phyloP scores from a whole-genome alignment of 805 yeast species.

The Yamadazyma paraphyllophila region DNA sequence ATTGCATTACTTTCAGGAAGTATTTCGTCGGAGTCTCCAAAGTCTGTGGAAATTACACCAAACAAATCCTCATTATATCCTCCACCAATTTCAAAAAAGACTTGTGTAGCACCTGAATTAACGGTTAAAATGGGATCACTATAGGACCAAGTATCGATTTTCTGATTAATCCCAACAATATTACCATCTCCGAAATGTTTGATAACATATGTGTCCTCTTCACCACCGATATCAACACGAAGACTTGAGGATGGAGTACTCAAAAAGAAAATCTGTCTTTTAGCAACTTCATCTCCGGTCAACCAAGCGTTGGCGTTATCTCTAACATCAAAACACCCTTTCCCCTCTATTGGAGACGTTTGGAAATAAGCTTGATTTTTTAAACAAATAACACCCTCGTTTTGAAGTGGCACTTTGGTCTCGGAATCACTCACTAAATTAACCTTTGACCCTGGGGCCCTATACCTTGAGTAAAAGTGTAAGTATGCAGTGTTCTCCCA shows the following conservation, averaged over 20 bases:
- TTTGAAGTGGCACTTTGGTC: slow-evolving; percentile 15
- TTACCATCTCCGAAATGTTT: slow-evolving; percentile 26
- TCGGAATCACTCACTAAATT: slow-evolving; percentile 11
- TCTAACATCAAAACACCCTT: slow-evolving; percentile 22
- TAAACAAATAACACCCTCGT: slow-evolving; percentile 26
- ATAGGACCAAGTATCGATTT: background rate
- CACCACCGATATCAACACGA: slow-evolving; percentile 17
- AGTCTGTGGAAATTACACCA: background rate
- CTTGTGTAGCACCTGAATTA: background rate
- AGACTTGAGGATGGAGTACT: slow-evolving; percentile 16
- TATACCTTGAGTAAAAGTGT: slow-evolving; percentile 11
- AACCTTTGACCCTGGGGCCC: slow-evolving; percentile 12
- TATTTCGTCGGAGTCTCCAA: slow-evolving; percentile 3
- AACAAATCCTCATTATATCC: slow-evolving; percentile 4
- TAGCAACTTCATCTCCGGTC: slow-evolving; percentile 6
- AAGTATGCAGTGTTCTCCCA: slow-evolving; percentile 17
- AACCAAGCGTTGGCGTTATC: slow-evolving; percentile 12
- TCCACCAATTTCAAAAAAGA: slow-evolving; percentile 6
- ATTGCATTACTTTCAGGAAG: slow-evolving; percentile 9
- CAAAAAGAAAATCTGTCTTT: slow-evolving; percentile 19
- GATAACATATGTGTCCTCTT: slow-evolving; percentile 17
- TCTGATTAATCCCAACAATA: slow-evolving; percentile 13
- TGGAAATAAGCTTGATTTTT: slow-evolving; percentile 18
- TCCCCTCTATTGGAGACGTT: slow-evolving; percentile 16
- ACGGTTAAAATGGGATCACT: background rate